Evolutionary conservation across 2,329 filamentous ascomycete genomes (phyloP).

Genomic region (Botrytis pseudocinerea): DNA sequence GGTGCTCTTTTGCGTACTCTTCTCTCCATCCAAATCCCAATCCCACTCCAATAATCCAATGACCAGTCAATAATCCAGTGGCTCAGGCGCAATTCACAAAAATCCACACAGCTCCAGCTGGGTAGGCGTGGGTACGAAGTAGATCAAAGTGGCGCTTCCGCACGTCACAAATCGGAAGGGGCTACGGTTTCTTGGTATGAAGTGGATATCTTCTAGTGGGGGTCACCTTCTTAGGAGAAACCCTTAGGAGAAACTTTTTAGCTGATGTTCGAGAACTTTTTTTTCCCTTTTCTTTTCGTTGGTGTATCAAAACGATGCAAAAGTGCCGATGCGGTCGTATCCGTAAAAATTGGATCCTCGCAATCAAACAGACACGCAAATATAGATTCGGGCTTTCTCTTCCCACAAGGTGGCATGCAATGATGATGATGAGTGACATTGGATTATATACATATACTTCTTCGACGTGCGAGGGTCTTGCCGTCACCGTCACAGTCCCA

Average conservation of each 20-base stretch:
- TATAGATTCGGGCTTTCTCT: background rate
- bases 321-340: background rate
- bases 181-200: conserved; percentile 5
- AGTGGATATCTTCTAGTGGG: conserved; percentile 7
- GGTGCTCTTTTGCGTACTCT: conserved; percentile 5
- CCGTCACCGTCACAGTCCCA: background rate
- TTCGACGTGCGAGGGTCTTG: background rate
- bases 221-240: background rate
- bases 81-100: conserved; percentile 13
- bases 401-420: background rate
- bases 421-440: background rate
- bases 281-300: background rate
- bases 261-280: conserved; percentile 16
- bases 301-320: background rate
- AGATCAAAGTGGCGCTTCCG: conserved; percentile 24
- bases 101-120: conserved; percentile 17
- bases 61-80: conserved; percentile 13
- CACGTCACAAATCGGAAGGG: conserved; percentile 23
- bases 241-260: conserved; percentile 10
- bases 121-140: conserved; percentile 3
- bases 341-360: background rate
- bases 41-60: conserved; percentile 6
- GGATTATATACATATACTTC: background rate
- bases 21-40: conserved; percentile 3
- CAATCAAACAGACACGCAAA: background rate